Base-by-base conservation (phyloP, 139 green algal genomes). In the Klebsormidium nitens region DNA sequence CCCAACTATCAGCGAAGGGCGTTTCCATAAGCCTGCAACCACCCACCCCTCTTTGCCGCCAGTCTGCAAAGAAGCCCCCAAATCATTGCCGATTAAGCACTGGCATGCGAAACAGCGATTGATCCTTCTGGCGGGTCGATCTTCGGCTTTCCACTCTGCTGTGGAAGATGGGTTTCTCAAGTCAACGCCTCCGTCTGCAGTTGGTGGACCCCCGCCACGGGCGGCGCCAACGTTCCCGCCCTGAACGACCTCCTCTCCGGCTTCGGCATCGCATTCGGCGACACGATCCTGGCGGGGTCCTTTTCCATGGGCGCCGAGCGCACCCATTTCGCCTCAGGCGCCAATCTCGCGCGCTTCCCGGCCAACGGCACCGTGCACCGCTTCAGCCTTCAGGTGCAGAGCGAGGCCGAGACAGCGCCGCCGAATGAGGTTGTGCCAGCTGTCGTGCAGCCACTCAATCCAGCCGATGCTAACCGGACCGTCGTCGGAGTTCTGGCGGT, bases 151-250 rank as follows among this genome's bases (percentile, higher is more conserved):
- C n/a, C n/a, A n/a, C n/a, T n/a, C n/a, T n/a, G n/a, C n/a, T n/a
- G n/a, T n/a, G n/a, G n/a, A n/a, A n/a, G n/a, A n/a, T n/a, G n/a
- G n/a, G n/a, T n/a, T n/a, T n/a, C n/a, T n/a, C 14, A 50, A 26
- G 42, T 50, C 42, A 50, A 50, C 11, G 14, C 42, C 42, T 14
- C 42, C 14, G 42, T n/a, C n/a, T n/a, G n/a, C 44, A 72, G 26
- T 36, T 81, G 85, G 86, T 85, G 71, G 70, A 71, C 36, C 0
- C n/a, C 56, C 1, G 8, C 26, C 42, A 71, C 77, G 64, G 93
- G 93, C 19, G 94, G 94, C 14, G 85, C 86, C n/a, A 97, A 99
- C 74, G 82, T 99, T 32, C 94, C 94, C 11, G 94, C 90, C 0
- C 70, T 99, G 5, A 99, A 99, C 75, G 91, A 97, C 37, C 75